These are phyloP conservation scores for Panaeolus cyanescens DNA, from an alignment of 768 basidiomycete species.

Conservation along the genomic window DNA sequence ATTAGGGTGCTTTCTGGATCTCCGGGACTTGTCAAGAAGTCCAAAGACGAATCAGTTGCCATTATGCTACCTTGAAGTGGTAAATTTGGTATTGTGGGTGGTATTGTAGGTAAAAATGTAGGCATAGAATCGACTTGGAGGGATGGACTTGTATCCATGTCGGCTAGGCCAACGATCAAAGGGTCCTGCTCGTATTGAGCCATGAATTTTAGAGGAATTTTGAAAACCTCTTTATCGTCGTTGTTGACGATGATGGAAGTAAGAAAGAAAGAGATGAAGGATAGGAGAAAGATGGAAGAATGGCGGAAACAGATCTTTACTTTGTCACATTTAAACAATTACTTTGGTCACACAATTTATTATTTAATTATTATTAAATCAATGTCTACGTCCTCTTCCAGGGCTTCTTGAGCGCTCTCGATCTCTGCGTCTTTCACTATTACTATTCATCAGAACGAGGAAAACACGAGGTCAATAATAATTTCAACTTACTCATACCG, in stretches of 20 bases:
- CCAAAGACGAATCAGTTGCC: slow-evolving; percentile 29
- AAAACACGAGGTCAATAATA: slow-evolving; percentile 16
- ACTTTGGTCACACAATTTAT: neutral
- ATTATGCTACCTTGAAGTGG: slow-evolving; percentile 25
- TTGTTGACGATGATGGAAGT: neutral
- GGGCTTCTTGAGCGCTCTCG: slow-evolving; percentile 77
- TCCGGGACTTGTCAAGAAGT: slow-evolving; percentile 35
- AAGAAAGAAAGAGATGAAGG: slow-evolving; percentile 7
- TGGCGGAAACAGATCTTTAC: slow-evolving; percentile 17
- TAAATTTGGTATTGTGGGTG: slow-evolving; percentile 22
- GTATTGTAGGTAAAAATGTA: slow-evolving; percentile 16
- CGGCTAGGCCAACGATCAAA: slow-evolving; percentile 23
- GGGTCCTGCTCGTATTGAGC: slow-evolving; percentile 34
- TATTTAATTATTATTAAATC: slow-evolving; percentile 19
- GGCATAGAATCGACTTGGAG: slow-evolving; percentile 17
- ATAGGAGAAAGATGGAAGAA: slow-evolving; percentile 9
- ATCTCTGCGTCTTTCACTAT: slow-evolving; percentile 64
- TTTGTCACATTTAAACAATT: slow-evolving; percentile 5
- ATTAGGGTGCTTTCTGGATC: slow-evolving; percentile 14
- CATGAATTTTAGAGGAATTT: slow-evolving; percentile 8
- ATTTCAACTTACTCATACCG: slow-evolving; percentile 80
- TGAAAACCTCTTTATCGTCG: neutral
- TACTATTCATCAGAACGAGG: slow-evolving; percentile 28
- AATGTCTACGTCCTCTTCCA: slow-evolving; percentile 58
- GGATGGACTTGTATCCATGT: slow-evolving; percentile 40